Conservation (phyloP, 495 filamentous ascomycete species). For the Diplogelasinospora grovesii region DNA sequence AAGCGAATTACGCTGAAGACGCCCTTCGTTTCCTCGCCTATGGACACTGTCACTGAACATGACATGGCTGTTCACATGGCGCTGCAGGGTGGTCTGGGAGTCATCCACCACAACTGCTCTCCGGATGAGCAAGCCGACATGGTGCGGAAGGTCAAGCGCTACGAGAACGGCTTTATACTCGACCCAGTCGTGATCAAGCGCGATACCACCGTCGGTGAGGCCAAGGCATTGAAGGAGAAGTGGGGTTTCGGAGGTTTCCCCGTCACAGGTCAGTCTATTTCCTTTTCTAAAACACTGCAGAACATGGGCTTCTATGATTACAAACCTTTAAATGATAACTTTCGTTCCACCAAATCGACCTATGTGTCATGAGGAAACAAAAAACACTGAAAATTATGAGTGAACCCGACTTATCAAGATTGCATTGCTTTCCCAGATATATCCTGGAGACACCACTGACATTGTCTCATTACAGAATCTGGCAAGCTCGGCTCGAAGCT, state of each 20-base stretch:
- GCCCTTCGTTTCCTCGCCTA: slow-evolving; percentile 91
- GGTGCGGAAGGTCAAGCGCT: slow-evolving; percentile 98
- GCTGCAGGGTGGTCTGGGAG: slow-evolving; percentile 88
- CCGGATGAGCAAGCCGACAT: slow-evolving; percentile 94
- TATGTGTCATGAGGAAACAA: slow-evolving; percentile 77
- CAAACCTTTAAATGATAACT: slow-evolving; percentile 75
- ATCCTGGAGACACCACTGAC: slow-evolving; percentile 24
- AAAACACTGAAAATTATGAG: slow-evolving; percentile 35
- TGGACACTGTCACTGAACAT: slow-evolving; percentile 99
- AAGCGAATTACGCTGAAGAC: slow-evolving; percentile 91
- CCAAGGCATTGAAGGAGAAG: slow-evolving; percentile 86
- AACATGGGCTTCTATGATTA: slow-evolving; percentile 60
- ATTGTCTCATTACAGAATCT: slow-evolving; percentile 54
- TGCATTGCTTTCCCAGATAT: slow-evolving; percentile 7
- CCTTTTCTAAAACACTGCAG: slow-evolving; percentile 14
- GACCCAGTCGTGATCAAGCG: slow-evolving; percentile 91
- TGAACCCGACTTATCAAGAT: slow-evolving; percentile 34
- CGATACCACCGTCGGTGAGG: slow-evolving; percentile 82
- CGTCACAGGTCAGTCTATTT: slow-evolving; percentile 77
- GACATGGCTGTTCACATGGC: slow-evolving; percentile 99
- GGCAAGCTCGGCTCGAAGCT: slow-evolving; percentile 92
- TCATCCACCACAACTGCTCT: slow-evolving; percentile 99
- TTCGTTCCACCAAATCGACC: slow-evolving; percentile 99
- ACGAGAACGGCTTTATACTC: slow-evolving; percentile 97
- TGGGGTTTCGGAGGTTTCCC: slow-evolving; percentile 99